phyloP scores from a whole-genome alignment of 495 filamentous ascomycete genomes.

The Aspergillus olivimuriae region DNA sequence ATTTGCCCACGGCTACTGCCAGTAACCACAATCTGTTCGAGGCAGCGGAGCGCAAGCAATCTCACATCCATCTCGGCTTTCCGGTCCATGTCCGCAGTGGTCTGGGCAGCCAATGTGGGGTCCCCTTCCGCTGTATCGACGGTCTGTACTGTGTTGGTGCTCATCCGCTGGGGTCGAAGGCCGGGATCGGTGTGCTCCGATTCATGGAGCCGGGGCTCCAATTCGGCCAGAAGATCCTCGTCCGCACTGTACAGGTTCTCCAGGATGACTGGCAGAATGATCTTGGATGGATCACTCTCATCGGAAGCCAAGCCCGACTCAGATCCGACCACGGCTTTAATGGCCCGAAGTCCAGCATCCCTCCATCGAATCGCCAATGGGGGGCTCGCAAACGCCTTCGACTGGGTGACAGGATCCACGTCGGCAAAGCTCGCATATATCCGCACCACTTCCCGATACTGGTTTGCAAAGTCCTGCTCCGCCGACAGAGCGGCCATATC shows the following conservation, averaged over 20 bases:
- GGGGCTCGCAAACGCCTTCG: slow-evolving; percentile 47
- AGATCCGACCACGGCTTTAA: slow-evolving; percentile 69
- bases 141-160: slow-evolving; percentile 70
- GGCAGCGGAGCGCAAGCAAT: slow-evolving; percentile 69
- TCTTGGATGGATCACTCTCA: slow-evolving; percentile 63
- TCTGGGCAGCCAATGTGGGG: slow-evolving; percentile 62
- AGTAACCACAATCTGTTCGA: slow-evolving; percentile 71
- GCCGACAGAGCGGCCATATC: slow-evolving; percentile 69
- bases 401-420: slow-evolving; percentile 24
- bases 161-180: slow-evolving; percentile 57
- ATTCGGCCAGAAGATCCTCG: slow-evolving; percentile 55
- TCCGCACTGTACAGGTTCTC: slow-evolving; percentile 77
- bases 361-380: slow-evolving; percentile 79
- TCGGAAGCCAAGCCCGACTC: slow-evolving; percentile 64
- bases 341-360: slow-evolving; percentile 70
- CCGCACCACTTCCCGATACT: slow-evolving; percentile 71
- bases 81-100: slow-evolving; percentile 76
- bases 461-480: slow-evolving; percentile 74
- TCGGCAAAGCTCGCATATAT: slow-evolving; percentile 73
- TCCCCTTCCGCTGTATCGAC: slow-evolving; percentile 61
- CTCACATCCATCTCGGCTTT: slow-evolving; percentile 83
- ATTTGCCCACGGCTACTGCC: slow-evolving; percentile 70
- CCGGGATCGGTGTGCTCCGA: slow-evolving; percentile 63
- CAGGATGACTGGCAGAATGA: slow-evolving; percentile 74
- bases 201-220: slow-evolving; percentile 55